Conservation (phyloP, 495 filamentous ascomycete species). For the Tuber borchii region DNA sequence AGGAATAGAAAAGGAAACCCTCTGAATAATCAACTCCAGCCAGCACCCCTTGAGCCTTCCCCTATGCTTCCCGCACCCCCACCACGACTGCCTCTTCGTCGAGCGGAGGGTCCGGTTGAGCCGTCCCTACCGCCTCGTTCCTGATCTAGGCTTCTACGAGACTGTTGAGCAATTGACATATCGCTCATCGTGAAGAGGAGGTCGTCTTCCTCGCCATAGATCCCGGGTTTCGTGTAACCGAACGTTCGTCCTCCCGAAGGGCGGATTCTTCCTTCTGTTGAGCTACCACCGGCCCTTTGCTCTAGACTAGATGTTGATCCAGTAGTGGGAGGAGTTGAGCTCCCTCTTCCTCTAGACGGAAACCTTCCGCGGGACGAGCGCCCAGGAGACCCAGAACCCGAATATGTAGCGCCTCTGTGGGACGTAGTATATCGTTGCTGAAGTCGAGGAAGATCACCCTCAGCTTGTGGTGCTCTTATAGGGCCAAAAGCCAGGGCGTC, state of each 20-base stretch:
- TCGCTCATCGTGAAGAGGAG: slow-evolving; percentile 42
- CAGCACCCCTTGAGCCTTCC: slow-evolving; percentile 15
- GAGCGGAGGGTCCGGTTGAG: slow-evolving; percentile 17
- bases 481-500: slow-evolving; percentile 29
- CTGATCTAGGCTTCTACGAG: slow-evolving; percentile 36
- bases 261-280: slow-evolving; percentile 6
- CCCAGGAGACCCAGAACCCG: slow-evolving; percentile 19
- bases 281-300: neutral
- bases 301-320: slow-evolving; percentile 17
- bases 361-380: slow-evolving; percentile 13
- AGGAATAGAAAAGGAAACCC: neutral
- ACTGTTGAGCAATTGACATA: slow-evolving; percentile 34
- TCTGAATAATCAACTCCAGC: slow-evolving; percentile 8
- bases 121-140: slow-evolving; percentile 20
- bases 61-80: slow-evolving; percentile 14
- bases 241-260: slow-evolving; percentile 31
- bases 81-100: slow-evolving; percentile 19
- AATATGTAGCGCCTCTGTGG: slow-evolving; percentile 10
- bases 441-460: slow-evolving; percentile 19
- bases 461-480: slow-evolving; percentile 19
- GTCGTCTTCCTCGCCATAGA: slow-evolving; percentile 35
- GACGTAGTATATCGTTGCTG: slow-evolving; percentile 13
- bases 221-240: slow-evolving; percentile 26
- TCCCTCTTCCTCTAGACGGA: slow-evolving; percentile 10
- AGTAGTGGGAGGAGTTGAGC: slow-evolving; percentile 14